These are phyloP conservation scores for Syzygium aromaticum DNA, from an alignment of 345 rosid genomes.

Conservation along the genomic window DNA sequence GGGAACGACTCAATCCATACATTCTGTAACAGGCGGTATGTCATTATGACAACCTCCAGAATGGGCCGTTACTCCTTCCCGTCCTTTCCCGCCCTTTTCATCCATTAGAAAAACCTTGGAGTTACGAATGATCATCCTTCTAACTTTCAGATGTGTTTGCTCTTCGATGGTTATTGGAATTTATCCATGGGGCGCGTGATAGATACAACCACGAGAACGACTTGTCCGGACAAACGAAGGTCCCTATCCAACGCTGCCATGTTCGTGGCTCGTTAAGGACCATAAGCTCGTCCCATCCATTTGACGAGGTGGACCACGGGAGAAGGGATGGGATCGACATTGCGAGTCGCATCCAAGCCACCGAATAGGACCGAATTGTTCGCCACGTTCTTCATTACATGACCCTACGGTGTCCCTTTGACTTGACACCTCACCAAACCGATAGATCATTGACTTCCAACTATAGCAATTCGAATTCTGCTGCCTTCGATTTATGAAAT, in stretches of 20 bases:
- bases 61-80: too few relatives aligned
- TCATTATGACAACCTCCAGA: not conserved
- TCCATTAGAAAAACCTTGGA: not conserved
- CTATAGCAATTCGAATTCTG: too few relatives aligned
- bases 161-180: not conserved
- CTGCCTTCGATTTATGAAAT: too few relatives aligned
- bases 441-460: not conserved
- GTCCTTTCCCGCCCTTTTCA: not conserved
- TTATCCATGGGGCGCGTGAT: not conserved
- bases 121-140: not conserved
- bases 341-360: not conserved
- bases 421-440: not conserved
- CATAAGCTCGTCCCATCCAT: not conserved
- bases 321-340: not conserved
- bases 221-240: not conserved
- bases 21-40: not conserved
- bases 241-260: not conserved
- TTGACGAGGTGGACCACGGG: not conserved
- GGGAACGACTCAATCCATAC: rapidly evolving
- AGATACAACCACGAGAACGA: not conserved
- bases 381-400: not conserved
- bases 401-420: not conserved
- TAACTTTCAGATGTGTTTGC: not conserved
- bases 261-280: not conserved
- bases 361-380: not conserved